These are phyloP conservation scores for Chaetothyriales sp. DNA, from an alignment of 2,329 filamentous ascomycete genomes.

Conservation along the genomic window DNA sequence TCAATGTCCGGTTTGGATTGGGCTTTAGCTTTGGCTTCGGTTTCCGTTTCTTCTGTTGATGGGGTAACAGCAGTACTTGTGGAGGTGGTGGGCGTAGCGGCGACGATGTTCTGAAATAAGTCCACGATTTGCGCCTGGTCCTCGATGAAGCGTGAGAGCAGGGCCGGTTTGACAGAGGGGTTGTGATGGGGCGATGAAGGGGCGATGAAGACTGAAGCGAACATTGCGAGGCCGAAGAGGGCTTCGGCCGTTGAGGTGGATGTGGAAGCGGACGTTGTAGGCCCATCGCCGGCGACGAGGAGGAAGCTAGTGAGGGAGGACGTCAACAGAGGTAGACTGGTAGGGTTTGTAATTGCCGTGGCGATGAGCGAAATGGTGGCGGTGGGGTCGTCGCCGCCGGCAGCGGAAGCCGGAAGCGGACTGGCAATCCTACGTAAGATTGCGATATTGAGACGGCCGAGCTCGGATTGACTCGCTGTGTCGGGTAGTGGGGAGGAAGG, in stretches of 20 bases:
- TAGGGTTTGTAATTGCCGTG: not conserved
- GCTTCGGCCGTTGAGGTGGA: not conserved
- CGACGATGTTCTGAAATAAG: not conserved
- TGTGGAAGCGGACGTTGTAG: not conserved
- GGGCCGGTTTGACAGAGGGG: not conserved
- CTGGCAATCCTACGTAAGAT: constrained; percentile 6
- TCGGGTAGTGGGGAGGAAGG: constrained; percentile 8
- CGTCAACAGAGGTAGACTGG: not conserved
- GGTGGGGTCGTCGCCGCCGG: not conserved
- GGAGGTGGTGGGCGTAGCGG: not conserved
- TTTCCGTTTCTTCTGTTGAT: not conserved
- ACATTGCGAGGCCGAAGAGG: not conserved
- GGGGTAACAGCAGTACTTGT: not conserved
- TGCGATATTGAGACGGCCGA: constrained; percentile 9
- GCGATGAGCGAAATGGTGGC: not conserved
- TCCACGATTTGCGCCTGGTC: not conserved
- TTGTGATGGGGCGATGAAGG: not conserved
- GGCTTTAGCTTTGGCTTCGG: not conserved
- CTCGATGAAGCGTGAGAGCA: not conserved
- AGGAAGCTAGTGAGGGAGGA: not conserved
- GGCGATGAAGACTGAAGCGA: not conserved
- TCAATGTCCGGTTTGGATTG: not conserved
- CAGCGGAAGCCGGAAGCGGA: not conserved
- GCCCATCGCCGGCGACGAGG: not conserved
- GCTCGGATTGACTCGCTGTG: constrained; percentile 5